These are phyloP conservation scores for Chalciporus sp. DNA, from an alignment of 1,284 basidiomycete species.

Conservation along the genomic window DNA sequence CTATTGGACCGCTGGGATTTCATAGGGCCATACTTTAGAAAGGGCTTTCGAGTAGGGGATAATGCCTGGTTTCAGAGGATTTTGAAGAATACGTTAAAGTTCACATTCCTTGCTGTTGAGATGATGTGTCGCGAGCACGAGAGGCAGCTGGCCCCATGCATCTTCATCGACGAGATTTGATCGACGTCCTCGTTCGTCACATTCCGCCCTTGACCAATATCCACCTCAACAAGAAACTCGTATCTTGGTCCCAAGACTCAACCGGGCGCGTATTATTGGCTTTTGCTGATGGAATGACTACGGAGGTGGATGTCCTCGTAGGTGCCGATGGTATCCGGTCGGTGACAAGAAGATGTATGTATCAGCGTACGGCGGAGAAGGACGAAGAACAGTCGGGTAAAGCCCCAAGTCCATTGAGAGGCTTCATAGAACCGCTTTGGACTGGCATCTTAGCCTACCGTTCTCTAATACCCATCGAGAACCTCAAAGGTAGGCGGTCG, in stretches of 20 bases:
- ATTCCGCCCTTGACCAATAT: not conserved
- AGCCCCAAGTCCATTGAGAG: not conserved
- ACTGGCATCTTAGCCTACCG: not conserved
- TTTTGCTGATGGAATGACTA: constrained; percentile 24
- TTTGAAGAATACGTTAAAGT: not conserved
- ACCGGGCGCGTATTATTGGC: not conserved
- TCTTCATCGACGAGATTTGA: not conserved
- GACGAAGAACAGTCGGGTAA: not conserved
- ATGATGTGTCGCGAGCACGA: not conserved
- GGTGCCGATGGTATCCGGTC: constrained; percentile 20
- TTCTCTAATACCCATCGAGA: not conserved
- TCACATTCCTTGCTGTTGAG: no score
- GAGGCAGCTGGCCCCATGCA: not conserved
- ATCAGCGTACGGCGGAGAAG: not conserved
- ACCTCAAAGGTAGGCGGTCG: not conserved
- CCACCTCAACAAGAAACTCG: not conserved
- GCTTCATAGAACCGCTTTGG: not conserved
- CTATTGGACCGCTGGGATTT: not conserved
- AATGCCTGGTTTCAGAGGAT: not conserved
- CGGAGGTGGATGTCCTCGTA: constrained; percentile 33
- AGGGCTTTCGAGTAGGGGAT: not conserved
- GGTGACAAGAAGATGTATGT: not conserved
- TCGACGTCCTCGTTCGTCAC: not conserved
- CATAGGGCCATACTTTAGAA: not conserved
- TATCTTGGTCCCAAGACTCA: not conserved